Evolutionary conservation across 768 basidiomycete species (phyloP).

Genomic region (Pholiota microspora): DNA sequence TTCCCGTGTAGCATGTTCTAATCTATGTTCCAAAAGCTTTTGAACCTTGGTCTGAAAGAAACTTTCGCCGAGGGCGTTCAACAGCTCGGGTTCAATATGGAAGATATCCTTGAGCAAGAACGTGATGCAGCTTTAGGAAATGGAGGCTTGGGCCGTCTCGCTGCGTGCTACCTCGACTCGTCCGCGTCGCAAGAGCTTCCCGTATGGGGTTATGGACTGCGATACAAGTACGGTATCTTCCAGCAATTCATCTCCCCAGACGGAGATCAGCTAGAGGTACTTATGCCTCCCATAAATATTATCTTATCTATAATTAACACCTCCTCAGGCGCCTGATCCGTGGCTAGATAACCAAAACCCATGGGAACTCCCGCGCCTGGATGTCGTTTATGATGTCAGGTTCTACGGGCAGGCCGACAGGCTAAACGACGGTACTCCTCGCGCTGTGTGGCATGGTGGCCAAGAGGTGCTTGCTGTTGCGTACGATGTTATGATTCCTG

Average conservation of each 20-base stretch:
- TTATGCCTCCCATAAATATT: not conserved
- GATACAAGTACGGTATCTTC: conserved; percentile 97
- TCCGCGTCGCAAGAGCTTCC: conserved; percentile 88
- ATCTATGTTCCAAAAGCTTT: conserved; percentile 50
- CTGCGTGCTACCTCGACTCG: conserved; percentile 97
- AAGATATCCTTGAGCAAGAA: conserved; percentile 85
- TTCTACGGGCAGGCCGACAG: conserved; percentile 87
- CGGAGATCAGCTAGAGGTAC: conserved; percentile 75
- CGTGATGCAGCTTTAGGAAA: conserved; percentile 95
- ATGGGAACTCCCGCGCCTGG: conserved; percentile 85
- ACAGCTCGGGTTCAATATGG: conserved; percentile 86
- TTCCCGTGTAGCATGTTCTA: conserved; percentile 34
- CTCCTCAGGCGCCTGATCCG: conserved; percentile 75
- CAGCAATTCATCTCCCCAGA: conserved; percentile 86
- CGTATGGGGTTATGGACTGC: conserved; percentile 91
- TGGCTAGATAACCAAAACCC: conserved; percentile 89
- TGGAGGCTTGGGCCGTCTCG: conserved; percentile 92
- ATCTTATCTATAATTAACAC: conserved; percentile 2
- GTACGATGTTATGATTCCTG: conserved; percentile 94
- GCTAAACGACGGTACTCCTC: conserved; percentile 53
- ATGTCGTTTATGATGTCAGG: conserved; percentile 81
- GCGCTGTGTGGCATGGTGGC: conserved; percentile 80
- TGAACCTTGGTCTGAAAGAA: conserved; percentile 86
- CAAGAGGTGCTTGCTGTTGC: conserved; percentile 93
- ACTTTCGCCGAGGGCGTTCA: conserved; percentile 65